Base-by-base conservation (phyloP, 2,329 filamentous ascomycete species). In the Fusarium denticulatum region DNA sequence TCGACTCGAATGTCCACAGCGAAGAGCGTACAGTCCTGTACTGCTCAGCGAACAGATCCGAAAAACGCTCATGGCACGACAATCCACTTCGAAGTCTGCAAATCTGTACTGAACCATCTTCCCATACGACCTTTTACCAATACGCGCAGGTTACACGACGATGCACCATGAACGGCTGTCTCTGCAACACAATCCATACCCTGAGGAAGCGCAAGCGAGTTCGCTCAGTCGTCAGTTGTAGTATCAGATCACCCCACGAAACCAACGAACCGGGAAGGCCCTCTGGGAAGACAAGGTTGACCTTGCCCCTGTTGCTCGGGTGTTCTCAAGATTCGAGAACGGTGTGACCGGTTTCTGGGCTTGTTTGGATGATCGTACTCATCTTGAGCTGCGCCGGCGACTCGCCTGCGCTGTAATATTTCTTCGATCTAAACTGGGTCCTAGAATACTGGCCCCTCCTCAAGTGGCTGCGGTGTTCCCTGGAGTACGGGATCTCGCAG, bases 321-420 rank as follows among this genome's bases (percentile, higher is more conserved):
- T 80, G 7, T 67, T 46, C 24, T 32, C 62, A 1, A 66, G 24
- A 7, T 72, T 69, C 14, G 57, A 59, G 3, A 32, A 64, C 7
- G 58, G 78, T 28, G 15, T 69, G 6, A 53, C 65, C 18, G 69
- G 56, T 7, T 28, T n/a, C n/a, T n/a, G n/a, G n/a, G n/a, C n/a
- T n/a, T n/a, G n/a, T n/a, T n/a, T n/a, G n/a, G n/a, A n/a, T n/a
- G n/a, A n/a, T n/a, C n/a, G n/a, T n/a, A n/a, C n/a, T n/a, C n/a
- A n/a, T n/a, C n/a, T n/a, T n/a, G n/a, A n/a, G n/a, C n/a, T n/a
- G 30, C 30, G 77, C 12, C 77, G 79, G 9, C 72, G 79, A 7
- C 52, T 81, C 7, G 74, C 74, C 6, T 79, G 79, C 37, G 69
- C 78, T 11, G 69, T 74, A 1, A 59, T 79, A 8, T 80, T 77